A percentile compares a stretch with the other conserved stretches of the same genome.
phyloP scores from a whole-genome alignment of 495 filamentous ascomycete species.

The Aspergillus heteromorphus region DNA sequence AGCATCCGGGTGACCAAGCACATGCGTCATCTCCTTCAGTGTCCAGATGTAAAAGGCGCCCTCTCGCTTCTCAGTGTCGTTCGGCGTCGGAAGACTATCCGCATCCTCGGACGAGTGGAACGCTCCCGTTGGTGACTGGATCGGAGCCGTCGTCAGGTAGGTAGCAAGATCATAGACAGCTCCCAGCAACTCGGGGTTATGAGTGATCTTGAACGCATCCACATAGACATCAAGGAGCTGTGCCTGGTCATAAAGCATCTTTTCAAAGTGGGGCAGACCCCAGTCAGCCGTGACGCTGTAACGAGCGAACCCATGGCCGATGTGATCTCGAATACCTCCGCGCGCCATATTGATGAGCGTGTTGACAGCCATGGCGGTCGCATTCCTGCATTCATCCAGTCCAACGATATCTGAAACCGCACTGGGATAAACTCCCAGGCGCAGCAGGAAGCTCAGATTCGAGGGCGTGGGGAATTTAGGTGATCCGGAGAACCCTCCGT shows the following conservation, averaged over 20 bases:
- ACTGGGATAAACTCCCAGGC: constrained; percentile 64
- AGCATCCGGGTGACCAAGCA: constrained; percentile 66
- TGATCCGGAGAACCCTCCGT: constrained; percentile 68
- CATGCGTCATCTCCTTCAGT: constrained; percentile 72
- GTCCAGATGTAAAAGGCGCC: constrained; percentile 97
- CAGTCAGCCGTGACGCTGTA: constrained; percentile 90
- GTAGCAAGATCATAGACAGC: constrained; percentile 77
- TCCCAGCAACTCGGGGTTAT: constrained; percentile 66
- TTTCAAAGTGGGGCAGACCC: constrained; percentile 94
- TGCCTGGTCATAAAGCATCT: constrained; percentile 95
- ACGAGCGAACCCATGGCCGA: constrained; percentile 84
- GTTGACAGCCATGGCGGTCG: constrained; percentile 72
- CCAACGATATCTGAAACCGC: constrained; percentile 83
- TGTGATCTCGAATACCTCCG: constrained; percentile 87
- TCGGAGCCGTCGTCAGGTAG: constrained; percentile 65
- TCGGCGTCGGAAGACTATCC: constrained; percentile 70
- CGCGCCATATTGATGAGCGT: constrained; percentile 79
- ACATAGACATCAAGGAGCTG: constrained; percentile 82
- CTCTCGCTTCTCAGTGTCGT: constrained; percentile 81
- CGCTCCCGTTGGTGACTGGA: constrained; percentile 63
- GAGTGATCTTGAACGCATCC: constrained; percentile 75
- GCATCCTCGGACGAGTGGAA: constrained; percentile 91
- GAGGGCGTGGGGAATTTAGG: constrained; percentile 91
- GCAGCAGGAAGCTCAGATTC: constrained; percentile 77
- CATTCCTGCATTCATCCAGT: constrained; percentile 66